phyloP scores from a whole-genome alignment of 176 grass and related monocot species.

The Phoenix dactylifera region DNA sequence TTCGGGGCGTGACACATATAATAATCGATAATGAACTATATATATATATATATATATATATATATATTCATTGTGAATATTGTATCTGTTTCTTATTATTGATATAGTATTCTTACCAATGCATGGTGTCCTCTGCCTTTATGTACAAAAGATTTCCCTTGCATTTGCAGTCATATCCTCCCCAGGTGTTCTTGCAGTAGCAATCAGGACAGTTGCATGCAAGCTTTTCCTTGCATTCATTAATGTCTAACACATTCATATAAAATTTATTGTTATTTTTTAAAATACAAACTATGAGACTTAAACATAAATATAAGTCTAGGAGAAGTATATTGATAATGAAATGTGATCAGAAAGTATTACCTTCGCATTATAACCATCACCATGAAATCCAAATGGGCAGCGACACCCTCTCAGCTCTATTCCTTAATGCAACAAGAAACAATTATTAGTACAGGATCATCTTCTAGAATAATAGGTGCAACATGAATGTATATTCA shows the following conservation, averaged over 20 bases:
- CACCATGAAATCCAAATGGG: conserved; percentile 57
- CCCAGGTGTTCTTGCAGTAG: conserved; percentile 74
- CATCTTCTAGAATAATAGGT: too few species aligned
- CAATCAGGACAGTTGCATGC: conserved; percentile 65
- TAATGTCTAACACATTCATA: conserved; percentile 35
- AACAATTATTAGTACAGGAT: neutral
- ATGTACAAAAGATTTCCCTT: conserved; percentile 48
- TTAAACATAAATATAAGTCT: too few species aligned
- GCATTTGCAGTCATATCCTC: conserved; percentile 81
- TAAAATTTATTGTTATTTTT: neutral
- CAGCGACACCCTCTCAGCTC: conserved; percentile 53
- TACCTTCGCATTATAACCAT: conserved; percentile 67
- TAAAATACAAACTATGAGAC: neutral
- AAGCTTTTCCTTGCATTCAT: conserved; percentile 74
- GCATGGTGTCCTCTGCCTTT: conserved; percentile 65
- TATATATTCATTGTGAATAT: too few species aligned
- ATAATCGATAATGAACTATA: too few species aligned
- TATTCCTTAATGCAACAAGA: conserved; percentile 26
- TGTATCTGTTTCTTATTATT: too few species aligned
- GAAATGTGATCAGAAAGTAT: neutral
- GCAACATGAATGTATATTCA: too few species aligned
- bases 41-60: too few species aligned
- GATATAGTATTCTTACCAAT: conserved; percentile 31
- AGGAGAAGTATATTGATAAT: too few species aligned
- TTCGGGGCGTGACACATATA: too few species aligned